Evolutionary conservation across 768 basidiomycete genomes (phyloP).

Genomic region (Mycena sanguinolenta): DNA sequence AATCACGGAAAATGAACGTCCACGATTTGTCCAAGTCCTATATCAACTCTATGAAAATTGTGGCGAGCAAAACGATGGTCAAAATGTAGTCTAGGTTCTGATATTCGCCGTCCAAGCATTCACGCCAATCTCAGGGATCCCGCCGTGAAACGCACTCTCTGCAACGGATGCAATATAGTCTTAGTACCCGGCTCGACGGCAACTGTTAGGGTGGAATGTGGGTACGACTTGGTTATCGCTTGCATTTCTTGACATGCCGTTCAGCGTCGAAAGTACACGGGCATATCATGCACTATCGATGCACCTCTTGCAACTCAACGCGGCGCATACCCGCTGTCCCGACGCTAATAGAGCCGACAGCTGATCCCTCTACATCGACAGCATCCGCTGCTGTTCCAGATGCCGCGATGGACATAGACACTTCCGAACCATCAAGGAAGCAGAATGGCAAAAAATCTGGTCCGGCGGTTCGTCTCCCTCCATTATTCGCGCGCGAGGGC

Average conservation of each 20-base stretch:
- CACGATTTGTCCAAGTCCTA: conserved; percentile 76
- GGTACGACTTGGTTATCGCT: conserved; percentile 37
- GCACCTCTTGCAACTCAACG: conserved; percentile 67
- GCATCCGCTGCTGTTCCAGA: neutral
- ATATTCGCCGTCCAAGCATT: neutral
- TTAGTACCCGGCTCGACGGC: conserved; percentile 79
- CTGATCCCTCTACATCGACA: conserved; percentile 2
- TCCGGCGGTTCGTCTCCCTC: conserved; percentile 58
- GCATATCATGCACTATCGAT: conserved; percentile 70
- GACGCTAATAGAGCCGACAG: conserved; percentile 20
- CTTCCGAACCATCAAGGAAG: neutral
- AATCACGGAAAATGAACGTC: conserved; percentile 45
- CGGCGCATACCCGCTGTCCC: conserved; percentile 80
- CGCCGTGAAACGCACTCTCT: conserved; percentile 83
- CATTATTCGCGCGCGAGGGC: conserved; percentile 73
- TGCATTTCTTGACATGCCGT: neutral
- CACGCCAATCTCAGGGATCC: conserved; percentile 71
- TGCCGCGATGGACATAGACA: conserved; percentile 12
- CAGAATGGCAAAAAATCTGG: conserved; percentile 30
- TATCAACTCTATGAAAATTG: conserved; percentile 72
- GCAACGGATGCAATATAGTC: conserved; percentile 74
- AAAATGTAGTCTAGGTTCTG: conserved; percentile 66
- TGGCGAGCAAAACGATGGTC: conserved; percentile 83
- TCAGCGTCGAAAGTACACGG: conserved; percentile 60
- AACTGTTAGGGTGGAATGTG: conserved; percentile 75